phyloP scores from a whole-genome alignment of 2,329 filamentous ascomycete species.

The Tolypocladium guangdongense region DNA sequence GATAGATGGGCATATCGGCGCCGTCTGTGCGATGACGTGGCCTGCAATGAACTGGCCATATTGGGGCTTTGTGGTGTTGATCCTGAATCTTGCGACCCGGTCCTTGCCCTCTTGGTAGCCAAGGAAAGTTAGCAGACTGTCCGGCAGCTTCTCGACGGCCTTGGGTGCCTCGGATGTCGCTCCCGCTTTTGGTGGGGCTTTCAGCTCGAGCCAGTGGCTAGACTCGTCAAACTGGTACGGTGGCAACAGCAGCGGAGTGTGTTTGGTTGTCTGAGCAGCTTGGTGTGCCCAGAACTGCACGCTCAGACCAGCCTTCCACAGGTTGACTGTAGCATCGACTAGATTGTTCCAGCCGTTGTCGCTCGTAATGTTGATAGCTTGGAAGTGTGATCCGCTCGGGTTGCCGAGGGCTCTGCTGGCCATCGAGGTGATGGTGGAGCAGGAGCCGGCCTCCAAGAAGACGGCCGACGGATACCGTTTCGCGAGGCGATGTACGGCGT shows the following conservation, averaged over 20 bases:
- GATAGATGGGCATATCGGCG: slow-evolving; percentile 26
- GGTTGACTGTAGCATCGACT: slow-evolving; percentile 11
- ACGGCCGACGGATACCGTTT: slow-evolving; percentile 16
- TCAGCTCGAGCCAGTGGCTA: slow-evolving; percentile 27
- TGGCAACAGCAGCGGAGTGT: slow-evolving; percentile 19
- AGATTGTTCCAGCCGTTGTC: slow-evolving; percentile 7
- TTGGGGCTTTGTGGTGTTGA: slow-evolving; percentile 25
- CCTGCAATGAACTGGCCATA: slow-evolving; percentile 23
- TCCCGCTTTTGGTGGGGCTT: slow-evolving; percentile 1
- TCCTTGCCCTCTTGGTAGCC: not conserved
- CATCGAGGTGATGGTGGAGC: slow-evolving; percentile 23
- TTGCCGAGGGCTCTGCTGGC: slow-evolving; percentile 13
- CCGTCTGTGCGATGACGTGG: slow-evolving; percentile 28
- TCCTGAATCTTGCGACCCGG: slow-evolving; percentile 21
- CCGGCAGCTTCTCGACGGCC: not conserved
- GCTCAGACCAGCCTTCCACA: slow-evolving; percentile 29
- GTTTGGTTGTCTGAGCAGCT: slow-evolving; percentile 10
- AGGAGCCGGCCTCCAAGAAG: slow-evolving; percentile 27
- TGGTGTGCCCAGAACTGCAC: slow-evolving; percentile 27
- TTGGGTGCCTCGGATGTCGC: not conserved
- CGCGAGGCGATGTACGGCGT: slow-evolving; percentile 28
- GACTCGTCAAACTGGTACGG: slow-evolving; percentile 32
- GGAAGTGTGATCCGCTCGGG: not conserved
- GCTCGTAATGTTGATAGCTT: not conserved
- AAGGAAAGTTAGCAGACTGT: not conserved